Percentiles rank a stretch among this genome's conserved stretches.
phyloP scores from a whole-genome alignment of 306 rosid genomes.

The Fragaria ananassa region DNA sequence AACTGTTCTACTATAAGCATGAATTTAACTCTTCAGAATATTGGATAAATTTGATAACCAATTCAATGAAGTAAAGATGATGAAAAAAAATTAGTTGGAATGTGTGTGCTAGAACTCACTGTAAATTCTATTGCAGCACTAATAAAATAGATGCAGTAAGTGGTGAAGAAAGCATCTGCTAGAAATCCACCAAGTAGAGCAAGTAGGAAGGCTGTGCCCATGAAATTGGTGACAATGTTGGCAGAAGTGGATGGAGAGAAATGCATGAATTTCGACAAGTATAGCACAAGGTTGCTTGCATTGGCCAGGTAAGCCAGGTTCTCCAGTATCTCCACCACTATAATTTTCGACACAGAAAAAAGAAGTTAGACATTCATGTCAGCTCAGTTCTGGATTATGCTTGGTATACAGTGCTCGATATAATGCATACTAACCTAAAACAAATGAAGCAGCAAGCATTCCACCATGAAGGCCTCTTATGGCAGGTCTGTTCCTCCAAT shows the following conservation, averaged over 20 bases:
- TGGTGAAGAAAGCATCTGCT: conserved; percentile 67
- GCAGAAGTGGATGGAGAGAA: conserved; percentile 62
- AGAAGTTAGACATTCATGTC: conserved; percentile 7
- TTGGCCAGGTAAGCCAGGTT: conserved; percentile 75
- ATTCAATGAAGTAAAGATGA: background rate
- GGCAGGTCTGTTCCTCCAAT: conserved; percentile 77
- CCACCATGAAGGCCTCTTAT: conserved; percentile 63
- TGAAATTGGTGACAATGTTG: conserved; percentile 71
- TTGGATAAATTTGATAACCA: conserved; percentile 14
- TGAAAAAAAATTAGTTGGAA: conserved; percentile 4
- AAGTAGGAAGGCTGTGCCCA: conserved; percentile 86
- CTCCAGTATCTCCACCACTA: conserved; percentile 76
- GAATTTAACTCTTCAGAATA: background rate
- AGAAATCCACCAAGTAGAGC: conserved; percentile 85
- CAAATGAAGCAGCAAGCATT: conserved; percentile 72
- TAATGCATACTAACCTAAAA: conserved; percentile 49
- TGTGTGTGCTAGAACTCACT: conserved; percentile 32
- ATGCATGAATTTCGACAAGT: conserved; percentile 60
- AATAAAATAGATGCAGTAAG: conserved; percentile 52
- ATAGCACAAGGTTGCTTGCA: conserved; percentile 83
- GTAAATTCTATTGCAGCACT: conserved; percentile 64
- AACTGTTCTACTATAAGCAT: background rate
- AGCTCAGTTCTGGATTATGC: background rate
- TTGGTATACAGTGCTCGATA: background rate
- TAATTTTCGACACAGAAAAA: conserved; percentile 10